A percentile compares a stretch with the other conserved stretches of the same genome.
Conservation (phyloP, 2,329 filamentous ascomycete species). For the Herpotrichia juniperi region DNA sequence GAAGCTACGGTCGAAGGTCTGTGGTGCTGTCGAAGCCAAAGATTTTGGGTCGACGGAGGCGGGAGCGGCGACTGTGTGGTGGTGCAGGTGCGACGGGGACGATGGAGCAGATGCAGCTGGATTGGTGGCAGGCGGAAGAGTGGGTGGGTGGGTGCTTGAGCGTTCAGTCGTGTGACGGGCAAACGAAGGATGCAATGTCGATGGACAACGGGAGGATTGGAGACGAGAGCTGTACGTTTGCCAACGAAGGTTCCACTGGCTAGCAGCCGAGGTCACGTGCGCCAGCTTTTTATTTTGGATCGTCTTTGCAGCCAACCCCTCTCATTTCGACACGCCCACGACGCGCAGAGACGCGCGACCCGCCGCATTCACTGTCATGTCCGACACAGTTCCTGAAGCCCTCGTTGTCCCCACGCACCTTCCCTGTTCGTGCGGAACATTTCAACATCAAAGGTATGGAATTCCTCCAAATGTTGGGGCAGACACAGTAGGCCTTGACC, state of each 20-base stretch:
- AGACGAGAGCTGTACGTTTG: constrained; percentile 10
- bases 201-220: constrained; percentile 19
- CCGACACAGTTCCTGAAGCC: constrained; percentile 4
- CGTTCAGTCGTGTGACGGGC: constrained; percentile 23
- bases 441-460: no score
- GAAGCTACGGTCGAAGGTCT: constrained; percentile 3
- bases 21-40: constrained; percentile 28
- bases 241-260: constrained; percentile 13
- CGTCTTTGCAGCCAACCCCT: constrained; percentile 9
- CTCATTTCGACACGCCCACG: constrained; percentile 1
- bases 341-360: constrained; percentile 16
- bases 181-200: constrained; percentile 24
- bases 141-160: constrained; percentile 11
- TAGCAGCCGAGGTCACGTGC: constrained; percentile 15
- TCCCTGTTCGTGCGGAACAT: neutral
- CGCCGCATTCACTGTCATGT: neutral
- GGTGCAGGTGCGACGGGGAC: constrained; percentile 29
- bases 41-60: constrained; percentile 25
- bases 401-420: neutral
- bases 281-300: no score
- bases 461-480: no score
- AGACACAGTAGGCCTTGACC: neutral
- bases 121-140: constrained; percentile 17
- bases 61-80: constrained; percentile 27
- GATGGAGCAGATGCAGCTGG: constrained; percentile 27